These are phyloP conservation scores for Brassica hybrid DNA, from an alignment of 441 rosid genomes.

Conservation along the genomic window DNA sequence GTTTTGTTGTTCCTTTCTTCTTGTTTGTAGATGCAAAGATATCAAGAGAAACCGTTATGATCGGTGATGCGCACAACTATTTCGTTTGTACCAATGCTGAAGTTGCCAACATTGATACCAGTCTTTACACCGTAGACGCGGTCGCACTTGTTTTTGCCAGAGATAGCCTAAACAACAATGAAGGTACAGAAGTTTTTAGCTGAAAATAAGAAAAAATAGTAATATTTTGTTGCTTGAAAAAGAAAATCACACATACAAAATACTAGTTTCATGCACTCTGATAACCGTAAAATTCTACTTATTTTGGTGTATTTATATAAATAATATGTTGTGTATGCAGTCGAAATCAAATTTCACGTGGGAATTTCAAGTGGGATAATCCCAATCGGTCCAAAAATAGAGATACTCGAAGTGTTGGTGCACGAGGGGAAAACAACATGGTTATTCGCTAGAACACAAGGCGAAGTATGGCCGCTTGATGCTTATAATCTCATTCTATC, in stretches of 20 bases:
- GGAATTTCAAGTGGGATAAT: conserved; percentile 52
- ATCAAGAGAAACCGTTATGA: conserved; percentile 51
- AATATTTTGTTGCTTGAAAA: neutral
- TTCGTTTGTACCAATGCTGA: conserved; percentile 36
- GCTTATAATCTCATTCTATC: neutral
- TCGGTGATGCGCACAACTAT: conserved; percentile 53
- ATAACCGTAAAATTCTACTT: neutral
- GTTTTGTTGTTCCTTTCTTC: neutral
- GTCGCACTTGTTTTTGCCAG: conserved; percentile 60
- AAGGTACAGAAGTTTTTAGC: conserved; percentile 39
- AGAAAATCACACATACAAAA: neutral
- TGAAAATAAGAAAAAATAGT: neutral
- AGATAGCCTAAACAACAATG: conserved; percentile 44
- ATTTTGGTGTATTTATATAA: neutral
- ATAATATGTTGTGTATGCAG: conserved; percentile 19
- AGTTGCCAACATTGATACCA: neutral
- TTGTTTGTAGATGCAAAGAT: conserved; percentile 4
- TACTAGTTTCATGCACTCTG: neutral
- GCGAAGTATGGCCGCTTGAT: conserved; percentile 35
- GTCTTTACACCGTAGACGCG: conserved; percentile 41
- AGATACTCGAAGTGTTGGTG: conserved; percentile 43
- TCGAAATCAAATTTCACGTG: conserved; percentile 53
- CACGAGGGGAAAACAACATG: conserved; percentile 43
- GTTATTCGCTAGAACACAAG: conserved; percentile 48
- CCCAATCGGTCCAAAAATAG: conserved; percentile 54